These are phyloP conservation scores for Neurospora sp. DNA, from an alignment of 495 filamentous ascomycete genomes.

Conservation along the genomic window DNA sequence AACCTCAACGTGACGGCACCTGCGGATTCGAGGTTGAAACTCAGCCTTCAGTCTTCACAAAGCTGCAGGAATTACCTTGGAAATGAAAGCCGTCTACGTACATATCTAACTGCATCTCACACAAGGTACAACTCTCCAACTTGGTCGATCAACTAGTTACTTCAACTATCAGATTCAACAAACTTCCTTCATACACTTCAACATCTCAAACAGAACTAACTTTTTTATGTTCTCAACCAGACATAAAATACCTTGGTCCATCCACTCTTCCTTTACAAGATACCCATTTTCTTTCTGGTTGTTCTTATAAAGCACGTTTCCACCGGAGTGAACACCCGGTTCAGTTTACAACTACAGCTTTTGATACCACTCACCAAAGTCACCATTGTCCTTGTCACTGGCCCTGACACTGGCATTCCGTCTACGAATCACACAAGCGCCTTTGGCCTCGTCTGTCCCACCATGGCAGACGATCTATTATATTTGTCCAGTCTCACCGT, in stretches of 20 bases:
- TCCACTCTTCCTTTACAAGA: neutral
- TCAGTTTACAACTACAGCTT: neutral
- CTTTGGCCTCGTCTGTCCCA: neutral
- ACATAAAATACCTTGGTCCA: neutral
- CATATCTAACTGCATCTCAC: neutral
- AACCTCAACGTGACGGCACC: neutral
- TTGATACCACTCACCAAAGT: neutral
- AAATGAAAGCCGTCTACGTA: neutral
- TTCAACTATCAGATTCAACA: neutral
- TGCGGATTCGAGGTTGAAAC: neutral
- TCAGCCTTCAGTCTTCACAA: neutral
- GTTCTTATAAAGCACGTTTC: neutral
- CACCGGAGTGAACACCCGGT: neutral
- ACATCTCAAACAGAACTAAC: neutral
- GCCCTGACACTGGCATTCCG: neutral
- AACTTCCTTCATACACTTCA: neutral
- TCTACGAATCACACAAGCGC: neutral
- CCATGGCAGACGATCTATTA: neutral
- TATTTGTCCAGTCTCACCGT: slow-evolving; percentile 8
- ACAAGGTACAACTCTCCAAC: neutral
- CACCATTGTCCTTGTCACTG: neutral
- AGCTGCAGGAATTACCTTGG: neutral
- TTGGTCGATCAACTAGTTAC: neutral
- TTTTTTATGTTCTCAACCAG: neutral
- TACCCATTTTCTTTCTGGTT: neutral